These are phyloP conservation scores for Xylariaceae sp. DNA, from an alignment of 2,329 filamentous ascomycete genomes.

Conservation along the genomic window DNA sequence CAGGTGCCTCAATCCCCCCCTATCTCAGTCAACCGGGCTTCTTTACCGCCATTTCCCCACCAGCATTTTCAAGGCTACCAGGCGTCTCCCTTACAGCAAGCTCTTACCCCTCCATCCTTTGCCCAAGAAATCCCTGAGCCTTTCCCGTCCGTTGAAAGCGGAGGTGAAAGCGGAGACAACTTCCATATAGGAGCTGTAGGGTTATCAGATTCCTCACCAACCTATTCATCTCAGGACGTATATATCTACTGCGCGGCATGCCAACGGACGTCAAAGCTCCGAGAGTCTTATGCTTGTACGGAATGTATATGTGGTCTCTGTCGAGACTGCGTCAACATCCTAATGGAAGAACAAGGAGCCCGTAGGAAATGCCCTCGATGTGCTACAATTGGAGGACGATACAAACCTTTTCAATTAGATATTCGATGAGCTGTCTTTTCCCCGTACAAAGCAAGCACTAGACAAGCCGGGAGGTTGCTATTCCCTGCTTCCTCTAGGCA, in stretches of 20 bases:
- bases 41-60: conserved; percentile 65
- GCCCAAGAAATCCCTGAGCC: conserved; percentile 73
- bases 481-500: background rate
- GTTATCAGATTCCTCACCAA: conserved; percentile 73
- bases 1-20: conserved; percentile 71
- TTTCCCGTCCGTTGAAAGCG: conserved; percentile 87
- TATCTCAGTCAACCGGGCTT: conserved; percentile 66
- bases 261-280: conserved; percentile 75
- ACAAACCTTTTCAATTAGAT: conserved; percentile 85
- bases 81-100: conserved; percentile 88
- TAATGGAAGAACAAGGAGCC: conserved; percentile 77
- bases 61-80: conserved; percentile 76
- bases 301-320: conserved; percentile 96
- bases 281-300: conserved; percentile 90
- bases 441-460: background rate
- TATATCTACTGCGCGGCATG: conserved; percentile 95
- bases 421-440: conserved; percentile 65
- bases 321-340: conserved; percentile 81
- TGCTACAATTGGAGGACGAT: conserved; percentile 77
- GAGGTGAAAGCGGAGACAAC: conserved; percentile 72
- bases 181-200: conserved; percentile 73
- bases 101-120: conserved; percentile 81
- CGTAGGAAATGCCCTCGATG: conserved; percentile 80
- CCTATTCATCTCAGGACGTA: conserved; percentile 74
- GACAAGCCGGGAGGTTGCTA: background rate